Evolutionary conservation across 1,284 basidiomycete species (phyloP).

Genomic region (Ceratobasidium sp.): DNA sequence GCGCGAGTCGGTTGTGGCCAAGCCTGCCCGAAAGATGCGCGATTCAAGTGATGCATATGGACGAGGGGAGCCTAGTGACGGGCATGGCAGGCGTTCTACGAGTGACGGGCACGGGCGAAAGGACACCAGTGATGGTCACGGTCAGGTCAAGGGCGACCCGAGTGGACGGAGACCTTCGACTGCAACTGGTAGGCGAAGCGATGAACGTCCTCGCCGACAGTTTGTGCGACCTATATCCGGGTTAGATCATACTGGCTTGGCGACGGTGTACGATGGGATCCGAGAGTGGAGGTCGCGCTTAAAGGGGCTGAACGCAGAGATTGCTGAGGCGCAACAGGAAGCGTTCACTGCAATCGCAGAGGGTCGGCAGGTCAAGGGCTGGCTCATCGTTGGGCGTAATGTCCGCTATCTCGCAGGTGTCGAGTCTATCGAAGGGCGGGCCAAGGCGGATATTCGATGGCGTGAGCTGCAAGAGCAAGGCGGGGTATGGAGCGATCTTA

Average conservation of each 20-base stretch:
- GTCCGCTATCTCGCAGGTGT: conserved; percentile 73
- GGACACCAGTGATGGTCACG: conserved; percentile 30
- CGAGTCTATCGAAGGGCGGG: conserved; percentile 77
- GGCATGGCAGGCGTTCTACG: background rate
- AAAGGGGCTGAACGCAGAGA: conserved; percentile 78
- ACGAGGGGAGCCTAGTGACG: conserved; percentile 1
- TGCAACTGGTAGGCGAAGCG: conserved; percentile 9
- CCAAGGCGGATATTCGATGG: conserved; percentile 86
- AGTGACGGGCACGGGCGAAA: conserved; percentile 35
- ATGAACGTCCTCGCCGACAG: conserved; percentile 65
- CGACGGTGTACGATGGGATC: conserved; percentile 75
- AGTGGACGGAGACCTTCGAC: conserved; percentile 1
- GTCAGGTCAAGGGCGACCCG: background rate
- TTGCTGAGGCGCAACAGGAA: conserved; percentile 72
- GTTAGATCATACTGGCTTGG: conserved; percentile 72
- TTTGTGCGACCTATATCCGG: conserved; percentile 80
- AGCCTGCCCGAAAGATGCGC: conserved; percentile 23
- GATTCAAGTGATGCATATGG: conserved; percentile 23
- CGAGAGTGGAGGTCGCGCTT: conserved; percentile 74
- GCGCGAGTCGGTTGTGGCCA: conserved; percentile 15
- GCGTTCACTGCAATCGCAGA: conserved; percentile 78
- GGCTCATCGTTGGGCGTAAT: conserved; percentile 80
- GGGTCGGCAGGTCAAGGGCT: conserved; percentile 75
- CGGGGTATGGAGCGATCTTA: conserved; percentile 60
- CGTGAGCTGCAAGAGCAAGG: conserved; percentile 74